Percentiles rank a stretch among this genome's conserved stretches.
Conservation (phyloP, 1,284 basidiomycete species). For the Singerocomus inundabilis region DNA sequence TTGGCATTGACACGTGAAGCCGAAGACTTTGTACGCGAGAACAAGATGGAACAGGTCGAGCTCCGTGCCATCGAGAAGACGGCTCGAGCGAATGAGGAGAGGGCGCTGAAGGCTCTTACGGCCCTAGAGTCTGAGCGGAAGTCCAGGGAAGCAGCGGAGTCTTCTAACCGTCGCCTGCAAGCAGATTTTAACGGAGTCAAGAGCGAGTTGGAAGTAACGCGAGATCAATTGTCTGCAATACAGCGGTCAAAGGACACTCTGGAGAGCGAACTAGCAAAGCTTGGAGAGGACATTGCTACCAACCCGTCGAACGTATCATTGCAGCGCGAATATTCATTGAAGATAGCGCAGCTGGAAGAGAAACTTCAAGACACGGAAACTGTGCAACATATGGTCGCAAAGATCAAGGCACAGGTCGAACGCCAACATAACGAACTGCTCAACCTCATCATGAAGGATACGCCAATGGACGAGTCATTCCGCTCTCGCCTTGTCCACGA, state of each 20-base stretch:
- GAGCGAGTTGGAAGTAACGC: slow-evolving; percentile 52
- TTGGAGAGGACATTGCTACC: slow-evolving; percentile 60
- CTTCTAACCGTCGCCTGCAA: slow-evolving; percentile 57
- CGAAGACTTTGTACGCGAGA: slow-evolving; percentile 80
- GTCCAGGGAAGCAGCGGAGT: slow-evolving; percentile 62
- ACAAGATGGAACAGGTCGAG: slow-evolving; percentile 70
- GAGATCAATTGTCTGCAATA: slow-evolving; percentile 49
- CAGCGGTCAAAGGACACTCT: slow-evolving; percentile 66
- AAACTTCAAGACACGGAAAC: slow-evolving; percentile 58
- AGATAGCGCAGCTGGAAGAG: slow-evolving; percentile 63
- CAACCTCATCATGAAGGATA: slow-evolving; percentile 56
- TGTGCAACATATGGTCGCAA: slow-evolving; percentile 48
- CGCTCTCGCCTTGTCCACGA: slow-evolving; percentile 67
- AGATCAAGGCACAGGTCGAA: slow-evolving; percentile 63
- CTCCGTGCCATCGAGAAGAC: slow-evolving; percentile 68
- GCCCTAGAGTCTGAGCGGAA: slow-evolving; percentile 66
- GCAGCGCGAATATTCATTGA: slow-evolving; percentile 59
- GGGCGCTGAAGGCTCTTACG: slow-evolving; percentile 50
- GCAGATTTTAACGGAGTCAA: slow-evolving; percentile 55
- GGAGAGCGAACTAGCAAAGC: slow-evolving; percentile 65
- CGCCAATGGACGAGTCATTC: slow-evolving; percentile 61
- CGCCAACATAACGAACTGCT: slow-evolving; percentile 71
- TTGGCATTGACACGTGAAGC: slow-evolving; percentile 76
- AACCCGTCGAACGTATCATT: slow-evolving; percentile 47
- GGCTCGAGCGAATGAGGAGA: slow-evolving; percentile 57